Percentiles rank a stretch among this genome's conserved stretches.
These are phyloP conservation scores for Trypanosoma platydactyli DNA, from an alignment of 208 protist species.

Conservation along the genomic window DNA sequence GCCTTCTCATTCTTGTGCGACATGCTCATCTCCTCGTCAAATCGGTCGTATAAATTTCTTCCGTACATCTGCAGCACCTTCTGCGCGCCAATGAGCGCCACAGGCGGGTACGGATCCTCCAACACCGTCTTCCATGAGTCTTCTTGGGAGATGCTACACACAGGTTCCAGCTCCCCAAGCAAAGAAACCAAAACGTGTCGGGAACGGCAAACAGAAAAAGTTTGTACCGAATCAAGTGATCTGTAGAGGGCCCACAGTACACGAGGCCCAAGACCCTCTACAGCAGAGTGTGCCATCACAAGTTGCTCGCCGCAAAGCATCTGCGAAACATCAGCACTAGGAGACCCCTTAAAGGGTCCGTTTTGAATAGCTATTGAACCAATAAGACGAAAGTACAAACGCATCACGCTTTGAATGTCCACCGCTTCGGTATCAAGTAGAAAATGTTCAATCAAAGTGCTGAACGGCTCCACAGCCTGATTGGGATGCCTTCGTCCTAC, in stretches of 20 bases:
- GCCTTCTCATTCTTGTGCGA: slow-evolving; percentile 28
- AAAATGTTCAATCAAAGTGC: slow-evolving; percentile 50
- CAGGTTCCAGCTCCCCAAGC: slow-evolving; percentile 30
- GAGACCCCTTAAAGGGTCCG: slow-evolving; percentile 30
- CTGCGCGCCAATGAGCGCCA: slow-evolving; percentile 57
- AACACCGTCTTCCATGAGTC: slow-evolving; percentile 55
- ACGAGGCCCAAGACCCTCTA: slow-evolving; percentile 41
- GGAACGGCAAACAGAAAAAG: slow-evolving; percentile 47
- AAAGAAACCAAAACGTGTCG: slow-evolving; percentile 60
- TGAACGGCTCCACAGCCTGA: slow-evolving; percentile 48
- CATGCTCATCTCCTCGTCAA: slow-evolving; percentile 35
- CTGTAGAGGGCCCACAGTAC: slow-evolving; percentile 79
- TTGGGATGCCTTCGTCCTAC: slow-evolving; percentile 53
- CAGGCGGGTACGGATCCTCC: slow-evolving; percentile 57
- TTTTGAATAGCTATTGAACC: slow-evolving; percentile 52
- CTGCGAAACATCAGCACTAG: slow-evolving; percentile 31
- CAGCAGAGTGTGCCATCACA: slow-evolving; percentile 36
- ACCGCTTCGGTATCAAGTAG: slow-evolving; percentile 44
- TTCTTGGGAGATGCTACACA: slow-evolving; percentile 30
- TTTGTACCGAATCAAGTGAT: slow-evolving; percentile 44
- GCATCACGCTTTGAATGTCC: slow-evolving; percentile 44
- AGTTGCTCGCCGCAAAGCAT: slow-evolving; percentile 44
- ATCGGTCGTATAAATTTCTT: slow-evolving; percentile 27
- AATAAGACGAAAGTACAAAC: slow-evolving; percentile 51
- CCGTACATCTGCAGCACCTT: slow-evolving; percentile 44